Base-by-base conservation (phyloP, 768 basidiomycete species). In the Collybia sordida region DNA sequence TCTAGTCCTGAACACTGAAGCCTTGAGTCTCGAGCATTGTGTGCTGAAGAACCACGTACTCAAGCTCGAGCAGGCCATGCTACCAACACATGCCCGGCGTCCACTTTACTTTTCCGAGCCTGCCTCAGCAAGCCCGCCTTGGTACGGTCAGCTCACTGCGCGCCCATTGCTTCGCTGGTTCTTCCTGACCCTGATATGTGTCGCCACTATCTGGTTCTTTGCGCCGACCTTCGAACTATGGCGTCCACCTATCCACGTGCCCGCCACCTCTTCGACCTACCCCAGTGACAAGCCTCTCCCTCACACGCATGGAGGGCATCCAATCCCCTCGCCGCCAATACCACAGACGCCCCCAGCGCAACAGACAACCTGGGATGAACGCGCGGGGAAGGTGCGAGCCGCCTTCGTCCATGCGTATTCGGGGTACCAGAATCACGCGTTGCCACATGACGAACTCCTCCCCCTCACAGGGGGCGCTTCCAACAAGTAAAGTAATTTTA, bases 361-460 rank as follows among this genome's bases (percentile, higher is more conserved):
- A 6, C 38, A 43, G 22, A 52, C 45, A 9, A 45, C 58, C 28
- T 86, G 84, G 85, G 66, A 70, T 1, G 58, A 59, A 5, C 73
- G 83, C 27, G 82, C 85, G 2, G 64, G 72, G 6, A 70, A 69
- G 38, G 86, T 88, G 27, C 78, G 76, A 55, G 58, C 68, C 2
- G 82, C 83, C 0, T 88, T 86, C 64, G 52, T 78, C 34, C 79
- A 86, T 57, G 85, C 85, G 1, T 88, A 84, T 51, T 60, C 62
- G 1, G 79, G 77, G 11, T 88, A 88, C 54, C 65, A 72, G 56
- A 63, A 58, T 8, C 60, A 75, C 55, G 85, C 85, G 0, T 68
- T 71, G 4, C 78, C 80, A 8, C 66, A 72, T 21, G 86, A 88
- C 51, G 86, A 88, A 56, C 63, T 88, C 3, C 51, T 62, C 6